Conservation (phyloP, 495 filamentous ascomycete species). For the Penicillium herquei region DNA sequence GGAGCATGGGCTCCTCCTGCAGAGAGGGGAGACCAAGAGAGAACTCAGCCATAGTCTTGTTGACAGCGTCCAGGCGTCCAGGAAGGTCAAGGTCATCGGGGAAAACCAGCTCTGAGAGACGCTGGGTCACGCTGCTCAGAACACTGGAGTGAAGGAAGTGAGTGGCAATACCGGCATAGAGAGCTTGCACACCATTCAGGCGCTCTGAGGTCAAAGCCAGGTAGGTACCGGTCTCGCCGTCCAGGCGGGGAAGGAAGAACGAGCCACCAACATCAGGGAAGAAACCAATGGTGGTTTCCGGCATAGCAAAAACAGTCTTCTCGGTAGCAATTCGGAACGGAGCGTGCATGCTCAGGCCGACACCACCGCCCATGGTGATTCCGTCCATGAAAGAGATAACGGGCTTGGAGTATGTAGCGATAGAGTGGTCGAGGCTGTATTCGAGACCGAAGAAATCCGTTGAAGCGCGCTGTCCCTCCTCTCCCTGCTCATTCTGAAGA, state of each 20-base stretch:
- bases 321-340: slow-evolving; percentile 97
- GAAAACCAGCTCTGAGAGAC: slow-evolving; percentile 87
- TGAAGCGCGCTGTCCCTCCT: slow-evolving; percentile 66
- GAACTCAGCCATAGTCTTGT: slow-evolving; percentile 89
- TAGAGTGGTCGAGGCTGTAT: slow-evolving; percentile 90
- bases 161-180: slow-evolving; percentile 81
- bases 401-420: slow-evolving; percentile 92
- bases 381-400: slow-evolving; percentile 97
- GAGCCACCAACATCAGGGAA: slow-evolving; percentile 96
- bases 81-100: slow-evolving; percentile 62
- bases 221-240: slow-evolving; percentile 82
- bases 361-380: slow-evolving; percentile 96
- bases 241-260: slow-evolving; percentile 89
- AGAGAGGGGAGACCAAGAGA: slow-evolving; percentile 68
- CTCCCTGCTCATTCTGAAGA: slow-evolving; percentile 62
- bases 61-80: slow-evolving; percentile 66
- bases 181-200: slow-evolving; percentile 76
- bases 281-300: slow-evolving; percentile 95
- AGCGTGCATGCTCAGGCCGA: slow-evolving; percentile 90
- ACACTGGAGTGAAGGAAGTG: slow-evolving; percentile 92
- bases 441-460: slow-evolving; percentile 84
- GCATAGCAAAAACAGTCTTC: slow-evolving; percentile 94
- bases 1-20: slow-evolving; percentile 60
- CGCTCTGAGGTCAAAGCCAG: slow-evolving; percentile 83
- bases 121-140: slow-evolving; percentile 73